Conservation (phyloP, 176 grass and related monocot genomes). For the Rhynchospora tenuis region DNA sequence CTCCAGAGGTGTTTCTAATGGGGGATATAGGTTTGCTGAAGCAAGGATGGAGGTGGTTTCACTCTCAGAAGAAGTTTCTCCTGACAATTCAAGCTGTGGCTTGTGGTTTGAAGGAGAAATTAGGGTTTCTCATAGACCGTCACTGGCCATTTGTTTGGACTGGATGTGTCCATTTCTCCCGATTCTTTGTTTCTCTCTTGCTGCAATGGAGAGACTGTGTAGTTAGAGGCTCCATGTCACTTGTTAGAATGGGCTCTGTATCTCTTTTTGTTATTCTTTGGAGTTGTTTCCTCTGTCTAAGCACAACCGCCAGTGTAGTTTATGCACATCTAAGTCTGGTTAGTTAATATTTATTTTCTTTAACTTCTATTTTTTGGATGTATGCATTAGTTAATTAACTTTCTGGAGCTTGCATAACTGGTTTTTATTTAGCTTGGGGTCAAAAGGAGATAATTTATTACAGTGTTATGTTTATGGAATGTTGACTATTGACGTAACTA, state of each 20-base stretch:
- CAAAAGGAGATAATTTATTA: background rate
- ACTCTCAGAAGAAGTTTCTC: slow-evolving; percentile 65
- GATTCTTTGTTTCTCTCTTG: slow-evolving; percentile 40
- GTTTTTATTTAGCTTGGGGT: background rate
- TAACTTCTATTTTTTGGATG: slow-evolving; percentile 21
- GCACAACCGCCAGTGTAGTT: slow-evolving; percentile 50
- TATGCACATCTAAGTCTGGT: slow-evolving; percentile 80
- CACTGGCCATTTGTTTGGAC: slow-evolving; percentile 87
- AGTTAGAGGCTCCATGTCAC: slow-evolving; percentile 42
- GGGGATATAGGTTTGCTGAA: slow-evolving; percentile 80
- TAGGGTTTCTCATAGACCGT: slow-evolving; percentile 63
- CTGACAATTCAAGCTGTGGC: slow-evolving; percentile 44
- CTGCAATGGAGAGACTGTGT: slow-evolving; percentile 56
- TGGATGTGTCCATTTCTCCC: slow-evolving; percentile 37
- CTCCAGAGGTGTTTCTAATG: slow-evolving; percentile 25
- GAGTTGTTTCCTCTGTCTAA: slow-evolving; percentile 82
- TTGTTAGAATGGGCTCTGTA: slow-evolving; percentile 63
- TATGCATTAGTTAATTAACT: background rate
- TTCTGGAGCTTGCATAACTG: background rate
- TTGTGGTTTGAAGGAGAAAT: slow-evolving; percentile 36
- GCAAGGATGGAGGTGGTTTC: slow-evolving; percentile 82
- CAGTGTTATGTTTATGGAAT: background rate
- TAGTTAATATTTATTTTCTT: slow-evolving; percentile 20
- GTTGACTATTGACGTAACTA: background rate
- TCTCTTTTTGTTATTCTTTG: slow-evolving; percentile 83